Conservation (phyloP, 2,329 filamentous ascomycete genomes). For the Taxawa tesnikishii region DNA sequence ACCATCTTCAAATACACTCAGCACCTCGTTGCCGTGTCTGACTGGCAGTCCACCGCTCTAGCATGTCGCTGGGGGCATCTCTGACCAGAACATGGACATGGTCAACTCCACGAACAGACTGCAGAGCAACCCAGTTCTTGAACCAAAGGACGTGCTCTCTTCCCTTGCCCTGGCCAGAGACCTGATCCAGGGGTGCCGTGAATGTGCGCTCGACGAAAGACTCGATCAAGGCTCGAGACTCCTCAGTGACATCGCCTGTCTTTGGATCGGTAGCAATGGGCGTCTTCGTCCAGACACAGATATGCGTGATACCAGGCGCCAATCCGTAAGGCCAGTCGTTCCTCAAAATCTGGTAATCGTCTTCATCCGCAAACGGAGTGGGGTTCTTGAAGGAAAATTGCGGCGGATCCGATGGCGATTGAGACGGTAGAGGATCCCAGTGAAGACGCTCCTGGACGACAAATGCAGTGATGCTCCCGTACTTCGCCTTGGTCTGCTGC, state of each 20-base stretch:
- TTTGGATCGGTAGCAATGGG: slow-evolving; percentile 32
- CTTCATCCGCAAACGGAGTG: slow-evolving; percentile 39
- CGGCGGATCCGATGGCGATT: slow-evolving; percentile 9
- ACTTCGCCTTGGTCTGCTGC: slow-evolving; percentile 38
- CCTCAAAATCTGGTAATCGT: slow-evolving; percentile 43
- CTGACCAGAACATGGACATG: slow-evolving; percentile 44
- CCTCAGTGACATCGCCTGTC: slow-evolving; percentile 38
- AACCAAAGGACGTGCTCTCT: slow-evolving; percentile 47
- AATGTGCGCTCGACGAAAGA: slow-evolving; percentile 39
- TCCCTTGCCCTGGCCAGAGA: slow-evolving; percentile 14
- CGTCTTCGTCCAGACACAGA: slow-evolving; percentile 46
- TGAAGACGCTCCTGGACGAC: slow-evolving; percentile 42
- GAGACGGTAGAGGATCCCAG: slow-evolving; percentile 29
- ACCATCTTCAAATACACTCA: no score
- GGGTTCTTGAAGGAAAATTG: slow-evolving; percentile 32
- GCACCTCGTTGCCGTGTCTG: no score
- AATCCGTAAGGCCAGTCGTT: slow-evolving; percentile 56
- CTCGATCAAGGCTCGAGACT: slow-evolving; percentile 35
- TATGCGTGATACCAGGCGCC: slow-evolving; percentile 39
- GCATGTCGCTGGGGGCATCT: slow-evolving; percentile 27
- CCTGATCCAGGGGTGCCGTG: slow-evolving; percentile 25
- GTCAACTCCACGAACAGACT: slow-evolving; percentile 47
- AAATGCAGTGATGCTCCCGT: slow-evolving; percentile 45
- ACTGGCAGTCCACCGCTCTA: slow-evolving; percentile 18
- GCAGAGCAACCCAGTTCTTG: slow-evolving; percentile 50